Evolutionary conservation across 2,329 filamentous ascomycete genomes (phyloP).

Genomic region (Calonectria multiphialidica): DNA sequence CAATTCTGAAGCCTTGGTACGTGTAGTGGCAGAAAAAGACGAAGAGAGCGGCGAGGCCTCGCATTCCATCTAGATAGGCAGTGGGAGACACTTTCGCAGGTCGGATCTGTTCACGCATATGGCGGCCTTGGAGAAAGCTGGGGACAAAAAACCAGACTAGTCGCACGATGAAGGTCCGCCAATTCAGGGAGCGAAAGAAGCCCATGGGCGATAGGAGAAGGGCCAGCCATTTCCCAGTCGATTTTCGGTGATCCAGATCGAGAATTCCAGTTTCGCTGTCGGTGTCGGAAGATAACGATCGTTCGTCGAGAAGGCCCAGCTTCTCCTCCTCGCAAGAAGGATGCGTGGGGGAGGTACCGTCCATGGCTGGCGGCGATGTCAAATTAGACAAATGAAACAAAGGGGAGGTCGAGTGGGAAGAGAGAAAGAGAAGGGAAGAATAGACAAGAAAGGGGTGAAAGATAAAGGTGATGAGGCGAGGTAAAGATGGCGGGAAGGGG

Average conservation of each 20-base stretch:
- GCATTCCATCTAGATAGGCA: conserved; percentile 69
- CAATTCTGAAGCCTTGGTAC: conserved; percentile 65
- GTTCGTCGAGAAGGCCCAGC: conserved; percentile 58
- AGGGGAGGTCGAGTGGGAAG: neutral
- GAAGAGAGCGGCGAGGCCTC: conserved; percentile 66
- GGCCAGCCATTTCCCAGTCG: conserved; percentile 47
- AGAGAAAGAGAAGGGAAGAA: neutral
- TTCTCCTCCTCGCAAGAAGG: conserved; percentile 52
- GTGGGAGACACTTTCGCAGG: conserved; percentile 61
- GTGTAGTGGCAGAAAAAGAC: conserved; percentile 70
- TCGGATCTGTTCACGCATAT: conserved; percentile 55
- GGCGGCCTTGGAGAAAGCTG: conserved; percentile 62
- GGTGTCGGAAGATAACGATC: conserved; percentile 53
- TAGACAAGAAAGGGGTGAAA: neutral
- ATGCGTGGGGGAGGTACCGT: conserved; percentile 41
- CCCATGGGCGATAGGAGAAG: conserved; percentile 45
- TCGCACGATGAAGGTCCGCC: conserved; percentile 53
- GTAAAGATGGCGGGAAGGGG: conserved; percentile 27
- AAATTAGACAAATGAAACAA: conserved; percentile 27
- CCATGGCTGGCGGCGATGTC: conserved; percentile 49
- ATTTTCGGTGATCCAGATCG: conserved; percentile 53
- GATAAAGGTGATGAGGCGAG: conserved; percentile 17
- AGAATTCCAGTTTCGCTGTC: conserved; percentile 56
- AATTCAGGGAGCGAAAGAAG: conserved; percentile 49
- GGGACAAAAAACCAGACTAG: conserved; percentile 61